Base-by-base conservation (phyloP, 768 basidiomycete species). In the Jaapia argillacea region DNA sequence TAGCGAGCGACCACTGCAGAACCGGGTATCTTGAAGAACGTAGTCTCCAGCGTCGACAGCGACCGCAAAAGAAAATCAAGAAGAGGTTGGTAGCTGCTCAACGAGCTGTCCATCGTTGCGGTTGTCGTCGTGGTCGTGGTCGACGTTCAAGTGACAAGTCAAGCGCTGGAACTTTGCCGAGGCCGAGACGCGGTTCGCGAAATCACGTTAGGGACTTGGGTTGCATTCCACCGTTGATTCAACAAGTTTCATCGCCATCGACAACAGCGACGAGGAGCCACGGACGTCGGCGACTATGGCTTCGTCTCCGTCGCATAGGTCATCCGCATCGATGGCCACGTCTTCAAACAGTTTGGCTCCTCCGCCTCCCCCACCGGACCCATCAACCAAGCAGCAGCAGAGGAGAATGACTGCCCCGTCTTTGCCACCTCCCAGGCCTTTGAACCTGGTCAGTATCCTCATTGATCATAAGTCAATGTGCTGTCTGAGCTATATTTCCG, bases 1-100 rank as follows among this genome's bases (percentile, higher is more conserved):
- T 96, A 96, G 52, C 93, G 85, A 48, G 85, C 76, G 48, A 90
- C 63, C 47, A 92, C 84, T 2, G 81, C 78, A 6, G 87, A 89
- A 35, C 87, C 87, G 5, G 87, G 88, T 13, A 90, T 61, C 47
- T 72, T 77, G 66, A 75, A 78, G 61, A 92, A 91, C 0, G 74
- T 70, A 13, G 69, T 65, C 60, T 87, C 79, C 3, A 79, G 53
- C 2, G 72, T 74, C 3, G 72, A 63, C 31, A 86, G 64, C 0
- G 77, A 70, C 37, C 73, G 69, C 2, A 83, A 72, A 36, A 93
- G 62, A 50, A 88, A 71, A 3, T 75, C 60, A 54, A 91, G 75
- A 24, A 90, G 46, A 10, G 75, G 72, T 48, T 74, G 69, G 22
- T 74, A 48, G 12, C 61, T 54, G 23, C 66, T 62, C 38, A 54